Base-by-base conservation (phyloP, 2,329 filamentous ascomycete genomes). In the Hymenoscyphus fraxineus region DNA sequence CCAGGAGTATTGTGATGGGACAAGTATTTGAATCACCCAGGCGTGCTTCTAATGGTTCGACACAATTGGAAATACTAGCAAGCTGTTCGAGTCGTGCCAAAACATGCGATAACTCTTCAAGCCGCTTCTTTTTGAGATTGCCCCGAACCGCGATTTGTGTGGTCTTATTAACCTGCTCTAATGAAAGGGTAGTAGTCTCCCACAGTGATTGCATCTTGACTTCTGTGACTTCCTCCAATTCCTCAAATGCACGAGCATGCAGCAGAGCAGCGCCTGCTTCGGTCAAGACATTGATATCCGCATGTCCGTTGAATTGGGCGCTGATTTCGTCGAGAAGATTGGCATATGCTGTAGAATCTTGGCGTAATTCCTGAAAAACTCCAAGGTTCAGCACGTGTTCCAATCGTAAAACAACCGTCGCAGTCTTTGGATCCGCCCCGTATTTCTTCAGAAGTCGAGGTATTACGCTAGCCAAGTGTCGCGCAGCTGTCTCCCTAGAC, bases 251-350 rank as follows among this genome's bases (percentile, higher is more conserved):
- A 68, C 91, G 88, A 9, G 94, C 93, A 74, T 96, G 92, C 39
- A 97, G 79, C 44, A 99, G 85, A 5, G 93, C 91, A 27, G 87
- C 83, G 35, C 90, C 89, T 15, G 93, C 94, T 76, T 97, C 93
- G 12, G 87, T 87, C 57, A 99, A 82, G 19, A 98, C 93, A 63
- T 86, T 85, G 71, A 91, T 90, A 72, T 96, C 92, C 55, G 91
- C 91, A 74, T 99, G 95, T n/a, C 92, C 88, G 71, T 90, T 88
- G 78, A 99, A 98, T 72, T 99, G 95, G 64, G 92, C 92, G 76
- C 91, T 93, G 71, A 98, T 92, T 72, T 97, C 93, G 70, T 97
- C 93, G 1, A 99, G 81, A 38, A 98, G 80, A 27, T 89, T 87
- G 6, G 88, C 86, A 73, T 96, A 96, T 1, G 88, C 89, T 1